A percentile compares a stretch with the other conserved stretches of the same genome.
These are phyloP conservation scores for Trichothecium sympodiale DNA, from an alignment of 2,329 filamentous ascomycete species.

Conservation along the genomic window DNA sequence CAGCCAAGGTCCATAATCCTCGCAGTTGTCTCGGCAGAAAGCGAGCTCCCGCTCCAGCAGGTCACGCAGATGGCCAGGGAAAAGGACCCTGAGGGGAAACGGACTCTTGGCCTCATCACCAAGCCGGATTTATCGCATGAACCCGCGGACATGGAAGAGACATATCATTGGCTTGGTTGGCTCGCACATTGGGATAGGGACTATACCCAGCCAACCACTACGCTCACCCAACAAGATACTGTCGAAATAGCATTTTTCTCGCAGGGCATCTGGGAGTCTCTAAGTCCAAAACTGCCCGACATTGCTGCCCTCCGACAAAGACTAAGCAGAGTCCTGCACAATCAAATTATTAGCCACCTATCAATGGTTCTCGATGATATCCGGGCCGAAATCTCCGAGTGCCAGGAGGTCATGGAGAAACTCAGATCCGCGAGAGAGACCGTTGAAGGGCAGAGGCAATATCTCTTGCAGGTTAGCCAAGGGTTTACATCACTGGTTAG, in stretches of 20 bases:
- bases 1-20: slow-evolving; percentile 47
- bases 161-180: slow-evolving; percentile 42
- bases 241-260: slow-evolving; percentile 33
- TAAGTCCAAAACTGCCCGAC: slow-evolving; percentile 28
- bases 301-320: slow-evolving; percentile 33
- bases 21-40: slow-evolving; percentile 44
- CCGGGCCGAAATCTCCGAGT: slow-evolving; percentile 19
- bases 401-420: slow-evolving; percentile 24
- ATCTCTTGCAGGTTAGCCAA: slow-evolving; percentile 34
- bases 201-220: slow-evolving; percentile 21
- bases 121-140: slow-evolving; percentile 35
- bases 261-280: slow-evolving; percentile 22
- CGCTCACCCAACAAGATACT: slow-evolving; percentile 22
- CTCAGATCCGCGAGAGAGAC: slow-evolving; percentile 39
- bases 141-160: no score
- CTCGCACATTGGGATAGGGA: slow-evolving; percentile 38
- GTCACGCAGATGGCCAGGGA: slow-evolving; percentile 34
- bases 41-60: slow-evolving; percentile 47
- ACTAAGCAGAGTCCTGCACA: slow-evolving; percentile 38
- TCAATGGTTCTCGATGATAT: slow-evolving; percentile 34
- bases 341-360: slow-evolving; percentile 34
- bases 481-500: slow-evolving; percentile 31
- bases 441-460: slow-evolving; percentile 32
- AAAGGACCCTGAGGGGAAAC: slow-evolving; percentile 15
- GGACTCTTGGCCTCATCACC: slow-evolving; percentile 46